These are phyloP conservation scores for Persicaria maculosa DNA, from an alignment of 148 eudicot species.

Conservation along the genomic window DNA sequence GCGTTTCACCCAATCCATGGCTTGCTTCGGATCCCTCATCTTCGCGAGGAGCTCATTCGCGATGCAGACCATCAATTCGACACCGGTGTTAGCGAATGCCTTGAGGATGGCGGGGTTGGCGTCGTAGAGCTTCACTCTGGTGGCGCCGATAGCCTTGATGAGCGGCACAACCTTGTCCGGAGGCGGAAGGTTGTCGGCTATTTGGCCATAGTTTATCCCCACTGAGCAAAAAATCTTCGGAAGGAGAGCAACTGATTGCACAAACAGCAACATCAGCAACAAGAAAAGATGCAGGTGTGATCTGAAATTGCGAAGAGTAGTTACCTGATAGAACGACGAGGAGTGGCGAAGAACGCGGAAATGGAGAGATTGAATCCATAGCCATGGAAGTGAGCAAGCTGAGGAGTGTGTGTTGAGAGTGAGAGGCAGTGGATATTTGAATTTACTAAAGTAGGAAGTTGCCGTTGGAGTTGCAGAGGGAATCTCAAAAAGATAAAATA, in stretches of 20 bases:
- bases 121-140: slow-evolving; percentile 74
- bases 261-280: not conserved
- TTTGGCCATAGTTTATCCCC: slow-evolving; percentile 88
- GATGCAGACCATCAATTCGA: slow-evolving; percentile 56
- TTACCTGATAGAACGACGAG: slow-evolving; percentile 2
- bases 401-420: not conserved
- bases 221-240: slow-evolving; percentile 24
- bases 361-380: not conserved
- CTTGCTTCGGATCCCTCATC: slow-evolving; percentile 45
- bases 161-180: slow-evolving; percentile 67
- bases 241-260: not conserved
- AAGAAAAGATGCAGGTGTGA: not conserved
- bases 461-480: not conserved
- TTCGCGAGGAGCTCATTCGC: slow-evolving; percentile 45
- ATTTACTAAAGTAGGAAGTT: not conserved
- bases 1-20: slow-evolving; percentile 54
- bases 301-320: not conserved
- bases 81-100: slow-evolving; percentile 72
- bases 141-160: slow-evolving; percentile 53
- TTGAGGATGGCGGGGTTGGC: slow-evolving; percentile 70
- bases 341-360: not conserved
- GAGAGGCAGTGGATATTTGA: not conserved
- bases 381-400: slow-evolving; percentile 3
- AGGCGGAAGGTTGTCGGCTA: slow-evolving; percentile 66
- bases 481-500: not conserved